These are phyloP conservation scores for Metarhizium sp. DNA, from an alignment of 2,329 filamentous ascomycete genomes.

Conservation along the genomic window DNA sequence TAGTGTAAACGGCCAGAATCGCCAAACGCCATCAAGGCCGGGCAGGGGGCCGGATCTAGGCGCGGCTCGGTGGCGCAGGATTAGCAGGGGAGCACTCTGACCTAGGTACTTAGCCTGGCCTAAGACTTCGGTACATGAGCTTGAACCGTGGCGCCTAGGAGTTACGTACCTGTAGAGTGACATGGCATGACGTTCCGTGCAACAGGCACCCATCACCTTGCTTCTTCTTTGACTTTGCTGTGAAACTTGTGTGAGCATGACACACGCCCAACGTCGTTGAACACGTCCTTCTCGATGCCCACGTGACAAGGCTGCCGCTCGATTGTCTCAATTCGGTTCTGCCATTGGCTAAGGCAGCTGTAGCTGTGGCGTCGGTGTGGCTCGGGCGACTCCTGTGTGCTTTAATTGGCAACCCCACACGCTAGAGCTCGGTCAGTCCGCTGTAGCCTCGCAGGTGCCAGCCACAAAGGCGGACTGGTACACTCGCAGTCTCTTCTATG, in stretches of 20 bases:
- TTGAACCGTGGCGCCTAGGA: too few species aligned
- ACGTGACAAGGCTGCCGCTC: slow-evolving; percentile 6
- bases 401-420: background rate
- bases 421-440: background rate
- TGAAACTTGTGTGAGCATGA: background rate
- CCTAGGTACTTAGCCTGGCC: too few species aligned
- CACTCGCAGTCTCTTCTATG: background rate
- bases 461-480: slow-evolving; percentile 1
- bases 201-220: background rate
- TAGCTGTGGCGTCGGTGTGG: slow-evolving; percentile 3
- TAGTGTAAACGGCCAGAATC: too few species aligned
- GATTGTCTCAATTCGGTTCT: background rate
- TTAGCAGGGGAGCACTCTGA: background rate
- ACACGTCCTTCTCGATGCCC: background rate
- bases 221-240: background rate
- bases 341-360: background rate
- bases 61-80: background rate
- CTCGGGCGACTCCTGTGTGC: background rate
- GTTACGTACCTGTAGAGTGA: too few species aligned
- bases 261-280: too few species aligned
- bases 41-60: too few species aligned
- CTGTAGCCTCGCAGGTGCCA: background rate
- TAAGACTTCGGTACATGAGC: too few species aligned
- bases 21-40: too few species aligned
- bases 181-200: too few species aligned